Percentiles rank a stretch among this genome's conserved stretches.
These are phyloP conservation scores for Petunia axillaris DNA, from an alignment of 257 asterid genomes.

Conservation along the genomic window DNA sequence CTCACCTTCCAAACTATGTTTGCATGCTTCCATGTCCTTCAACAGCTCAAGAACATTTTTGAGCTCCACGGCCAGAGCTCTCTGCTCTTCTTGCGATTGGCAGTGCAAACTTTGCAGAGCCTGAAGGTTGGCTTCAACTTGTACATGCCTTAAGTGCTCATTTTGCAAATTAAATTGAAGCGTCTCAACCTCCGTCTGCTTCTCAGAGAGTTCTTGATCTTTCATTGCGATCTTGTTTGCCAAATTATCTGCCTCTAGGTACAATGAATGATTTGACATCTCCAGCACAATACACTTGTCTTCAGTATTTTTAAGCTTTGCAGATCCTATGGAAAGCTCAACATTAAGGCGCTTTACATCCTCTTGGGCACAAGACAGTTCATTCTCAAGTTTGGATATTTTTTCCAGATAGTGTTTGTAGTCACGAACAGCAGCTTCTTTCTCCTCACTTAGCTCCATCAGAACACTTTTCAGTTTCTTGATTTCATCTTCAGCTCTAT, in stretches of 20 bases:
- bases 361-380: constrained; percentile 49
- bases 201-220: constrained; percentile 70
- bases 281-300: constrained; percentile 59
- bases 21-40: constrained; percentile 61
- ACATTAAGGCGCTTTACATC: constrained; percentile 58
- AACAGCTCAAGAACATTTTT: constrained; percentile 58
- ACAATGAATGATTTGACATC: constrained; percentile 62
- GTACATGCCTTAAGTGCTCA: constrained; percentile 51
- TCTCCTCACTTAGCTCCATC: constrained; percentile 55
- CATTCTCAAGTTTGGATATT: constrained; percentile 63
- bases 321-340: constrained; percentile 48
- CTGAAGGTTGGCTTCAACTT: constrained; percentile 66
- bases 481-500: constrained; percentile 67
- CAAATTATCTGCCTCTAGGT: constrained; percentile 67
- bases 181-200: constrained; percentile 71
- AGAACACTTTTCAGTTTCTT: constrained; percentile 53
- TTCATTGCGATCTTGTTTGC: constrained; percentile 60
- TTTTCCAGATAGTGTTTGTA: constrained; percentile 65
- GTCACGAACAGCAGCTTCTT: constrained; percentile 62
- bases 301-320: constrained; percentile 55
- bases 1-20: constrained; percentile 64
- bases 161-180: constrained; percentile 60
- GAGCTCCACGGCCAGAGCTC: constrained; percentile 62
- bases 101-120: constrained; percentile 56
- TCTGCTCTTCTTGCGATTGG: constrained; percentile 70